A percentile compares a stretch with the other conserved stretches of the same genome.
Evolutionary conservation across 495 filamentous ascomycete genomes (phyloP).

Genomic region (Rostrohypoxylon terebratum): DNA sequence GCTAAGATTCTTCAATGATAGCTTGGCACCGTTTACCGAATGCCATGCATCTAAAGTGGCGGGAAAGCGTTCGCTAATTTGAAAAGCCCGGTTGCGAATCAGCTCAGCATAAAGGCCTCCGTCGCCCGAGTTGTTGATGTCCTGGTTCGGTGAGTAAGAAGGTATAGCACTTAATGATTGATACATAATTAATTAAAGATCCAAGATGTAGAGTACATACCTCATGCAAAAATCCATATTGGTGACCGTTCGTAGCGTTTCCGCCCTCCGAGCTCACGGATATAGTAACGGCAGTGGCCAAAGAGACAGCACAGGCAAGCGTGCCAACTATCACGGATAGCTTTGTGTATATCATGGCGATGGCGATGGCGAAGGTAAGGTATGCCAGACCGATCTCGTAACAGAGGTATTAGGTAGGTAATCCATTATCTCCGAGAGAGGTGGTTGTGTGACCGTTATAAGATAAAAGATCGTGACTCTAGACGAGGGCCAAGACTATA

Average conservation of each 20-base stretch:
- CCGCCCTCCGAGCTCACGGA: constrained; percentile 51
- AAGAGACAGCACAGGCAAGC: constrained; percentile 24
- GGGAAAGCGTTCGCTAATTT: constrained; percentile 51
- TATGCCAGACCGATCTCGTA: too few species aligned
- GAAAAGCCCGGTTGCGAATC: constrained; percentile 79
- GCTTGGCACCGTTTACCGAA: constrained; percentile 61
- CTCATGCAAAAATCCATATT: constrained; percentile 59
- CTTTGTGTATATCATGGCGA: constrained; percentile 50
- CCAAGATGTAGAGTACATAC: constrained; percentile 15
- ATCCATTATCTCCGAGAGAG: background rate
- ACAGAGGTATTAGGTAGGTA: background rate
- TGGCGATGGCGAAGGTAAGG: too few species aligned
- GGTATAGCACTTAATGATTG: background rate
- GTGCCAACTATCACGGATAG: constrained; percentile 35
- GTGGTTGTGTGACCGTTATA: constrained; percentile 4
- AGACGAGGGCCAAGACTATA: background rate
- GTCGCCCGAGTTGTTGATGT: constrained; percentile 80
- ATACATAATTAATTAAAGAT: background rate
- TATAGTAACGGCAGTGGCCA: constrained; percentile 48
- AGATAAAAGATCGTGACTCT: background rate
- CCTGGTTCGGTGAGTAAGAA: constrained; percentile 52
- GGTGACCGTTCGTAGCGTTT: constrained; percentile 51
- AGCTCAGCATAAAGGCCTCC: constrained; percentile 82
- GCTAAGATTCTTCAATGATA: constrained; percentile 62
- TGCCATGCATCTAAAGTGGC: constrained; percentile 65